Base-by-base conservation (phyloP, 163 green algal species). In the Prototheca wickerhamii region DNA sequence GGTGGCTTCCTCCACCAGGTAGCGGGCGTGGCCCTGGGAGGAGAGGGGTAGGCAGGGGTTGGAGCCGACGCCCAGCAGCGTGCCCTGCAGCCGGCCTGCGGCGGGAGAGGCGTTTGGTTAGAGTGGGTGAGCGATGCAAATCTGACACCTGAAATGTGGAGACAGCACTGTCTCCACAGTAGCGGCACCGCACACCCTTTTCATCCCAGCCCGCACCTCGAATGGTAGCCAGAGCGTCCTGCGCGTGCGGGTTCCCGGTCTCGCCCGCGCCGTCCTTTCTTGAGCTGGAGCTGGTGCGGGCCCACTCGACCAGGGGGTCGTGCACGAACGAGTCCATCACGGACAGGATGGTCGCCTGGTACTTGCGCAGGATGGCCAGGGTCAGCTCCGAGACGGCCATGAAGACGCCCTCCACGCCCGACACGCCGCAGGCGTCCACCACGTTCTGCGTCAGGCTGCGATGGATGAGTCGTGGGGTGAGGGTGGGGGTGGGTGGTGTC, bases 281-380 rank as follows among this genome's bases (percentile, higher is more conserved):
- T 31, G 17, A 28, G 18, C 4, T 35, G 44, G 35, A 23, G 23
- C 23, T 60, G 53, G 69, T 58, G 31, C 77, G 80, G 2, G 73
- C 76, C 93, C 93, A 99, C 64, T 98, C 91, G 43, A 98, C 86
- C 60, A 99, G 77, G 2, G 93, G 93, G 76, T 99, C 93, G 60
- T 97, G 87, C 56, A 99, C 80, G 63, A 98, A 97, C 4, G 91
- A 96, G 72, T 99, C 89, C 53, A 96, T 79, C 23, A 96, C 82
- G 53, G 72, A 92, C 76, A 95, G 84, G 29, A 97, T 76, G 23
- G 82, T 87, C n/a, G 88, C 80, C 20, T 73, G 69, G 71, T 96
- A 74, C 46, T 69, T 73, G 0, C 92, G 85, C 56, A 98, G 76
- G 32, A 96, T 86, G 72, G 74, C 67, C 43, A 98, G 82, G 2